A percentile compares a stretch with the other conserved stretches of the same genome.
These are phyloP conservation scores for Sistotremastrum suecicum DNA, from an alignment of 768 basidiomycete genomes.

Conservation along the genomic window DNA sequence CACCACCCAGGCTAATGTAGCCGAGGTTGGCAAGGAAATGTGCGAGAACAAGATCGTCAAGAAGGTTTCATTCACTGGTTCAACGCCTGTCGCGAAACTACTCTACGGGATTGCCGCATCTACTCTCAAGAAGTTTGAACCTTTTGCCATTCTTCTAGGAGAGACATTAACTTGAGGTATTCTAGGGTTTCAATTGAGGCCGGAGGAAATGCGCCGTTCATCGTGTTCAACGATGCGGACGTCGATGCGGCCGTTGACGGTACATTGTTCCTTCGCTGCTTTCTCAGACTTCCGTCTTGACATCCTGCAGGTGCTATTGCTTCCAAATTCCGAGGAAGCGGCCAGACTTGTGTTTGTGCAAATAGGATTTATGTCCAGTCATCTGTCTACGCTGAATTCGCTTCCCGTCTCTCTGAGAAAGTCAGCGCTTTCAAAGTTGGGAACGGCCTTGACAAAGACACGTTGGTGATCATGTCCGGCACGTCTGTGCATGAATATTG, in stretches of 20 bases:
- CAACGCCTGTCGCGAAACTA: conserved; percentile 65
- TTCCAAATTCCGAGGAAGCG: conserved; percentile 69
- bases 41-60: conserved; percentile 76
- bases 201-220: conserved; percentile 92
- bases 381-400: conserved; percentile 83
- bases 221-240: conserved; percentile 94
- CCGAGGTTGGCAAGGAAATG: conserved; percentile 86
- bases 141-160: neutral
- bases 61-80: conserved; percentile 89
- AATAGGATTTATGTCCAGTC: conserved; percentile 92
- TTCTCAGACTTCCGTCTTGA: neutral
- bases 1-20: conserved; percentile 72
- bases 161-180: neutral
- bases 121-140: conserved; percentile 66
- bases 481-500: neutral
- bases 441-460: conserved; percentile 64
- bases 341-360: conserved; percentile 79
- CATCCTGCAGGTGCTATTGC: conserved; percentile 40
- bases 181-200: conserved; percentile 63
- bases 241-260: conserved; percentile 85
- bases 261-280: conserved; percentile 12
- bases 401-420: conserved; percentile 69
- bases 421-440: conserved; percentile 81
- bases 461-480: conserved; percentile 30
- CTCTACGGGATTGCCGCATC: conserved; percentile 59